Base-by-base conservation (phyloP, 2,329 filamentous ascomycete genomes). In the Trichophyton equinum region DNA sequence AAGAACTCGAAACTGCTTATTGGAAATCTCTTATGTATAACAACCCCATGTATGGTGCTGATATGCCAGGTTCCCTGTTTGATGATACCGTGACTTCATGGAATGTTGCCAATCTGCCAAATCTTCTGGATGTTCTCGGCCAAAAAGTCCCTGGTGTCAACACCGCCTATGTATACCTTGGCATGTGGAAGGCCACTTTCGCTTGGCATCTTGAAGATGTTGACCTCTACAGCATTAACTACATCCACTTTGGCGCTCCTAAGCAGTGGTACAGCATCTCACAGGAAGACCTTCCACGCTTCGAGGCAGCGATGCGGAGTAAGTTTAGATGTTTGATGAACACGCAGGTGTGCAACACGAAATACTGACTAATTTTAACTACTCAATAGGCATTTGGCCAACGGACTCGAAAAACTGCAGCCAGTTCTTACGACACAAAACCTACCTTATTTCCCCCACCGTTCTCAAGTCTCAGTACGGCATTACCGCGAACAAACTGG, bases 251-350 rank as follows among this genome's bases (percentile, higher is more conserved):
- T 72, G 94, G 94, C 60, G 94, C 94, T 1, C 94, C 94, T 0
- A 99, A 99, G 75, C 94, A 99, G 73, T 99, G 94, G 94, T 99
- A 99, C 76, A 96, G 91, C 74, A 97, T 99, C 66, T 96, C 92
- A 0, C 95, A 97, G 73, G 88, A 89, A 65, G 94, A 99, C 72
- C 91, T 92, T 13, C 85, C 91, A 58, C 86, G 88, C 15, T 99
- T 99, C 68, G 94, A 99, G 74, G 84, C 85, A 42, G 92, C 90
- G 47, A 99, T 99, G 94, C 92, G 88, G 75, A 91, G 81, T 70
- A 69, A 65, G 73, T 63, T 22, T 11, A 11, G 22, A n/a, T 44
- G 40, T 2, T 20, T 47, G 18, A 47, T 53, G 5, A 30, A 30
- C 5, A 20, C 22, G 4, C 30, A 9, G 22, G 22, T 15, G 38